These are phyloP conservation scores for Orbilia brochopaga DNA, from an alignment of 2,329 filamentous ascomycete species.

Conservation along the genomic window DNA sequence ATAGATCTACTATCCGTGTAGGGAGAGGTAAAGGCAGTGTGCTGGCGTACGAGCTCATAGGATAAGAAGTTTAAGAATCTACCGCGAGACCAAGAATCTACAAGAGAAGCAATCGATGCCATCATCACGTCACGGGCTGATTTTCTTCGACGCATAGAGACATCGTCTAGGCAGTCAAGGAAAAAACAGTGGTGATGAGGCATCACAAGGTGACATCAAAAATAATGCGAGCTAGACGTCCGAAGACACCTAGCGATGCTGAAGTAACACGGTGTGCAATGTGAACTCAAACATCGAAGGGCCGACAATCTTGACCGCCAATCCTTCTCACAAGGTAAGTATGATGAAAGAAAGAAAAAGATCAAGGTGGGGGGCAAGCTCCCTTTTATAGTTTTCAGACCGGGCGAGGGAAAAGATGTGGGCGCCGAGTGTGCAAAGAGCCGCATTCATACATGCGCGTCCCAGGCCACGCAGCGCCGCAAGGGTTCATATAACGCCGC, in stretches of 20 bases:
- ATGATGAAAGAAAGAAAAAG: constrained; percentile 20
- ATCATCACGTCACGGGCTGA: too few species aligned
- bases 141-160: too few species aligned
- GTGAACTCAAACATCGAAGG: background rate
- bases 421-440: too few species aligned
- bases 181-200: constrained; percentile 8
- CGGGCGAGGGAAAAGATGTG: constrained; percentile 29
- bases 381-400: constrained; percentile 7
- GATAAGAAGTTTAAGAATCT: too few species aligned
- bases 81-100: too few species aligned
- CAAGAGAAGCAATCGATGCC: too few species aligned
- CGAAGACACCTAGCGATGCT: constrained; percentile 17
- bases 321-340: constrained; percentile 23
- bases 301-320: constrained; percentile 7
- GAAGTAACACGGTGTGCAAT: constrained; percentile 26
- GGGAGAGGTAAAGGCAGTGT: too few species aligned
- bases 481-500: too few species aligned
- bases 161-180: constrained; percentile 3
- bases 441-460: too few species aligned
- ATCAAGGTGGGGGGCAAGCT: background rate
- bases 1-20: too few species aligned
- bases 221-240: constrained; percentile 21
- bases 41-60: too few species aligned
- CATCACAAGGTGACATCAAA: constrained; percentile 7
- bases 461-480: too few species aligned